These are phyloP conservation scores for Vanrija pseudolonga DNA, from an alignment of 1,284 basidiomycete genomes.

Conservation along the genomic window DNA sequence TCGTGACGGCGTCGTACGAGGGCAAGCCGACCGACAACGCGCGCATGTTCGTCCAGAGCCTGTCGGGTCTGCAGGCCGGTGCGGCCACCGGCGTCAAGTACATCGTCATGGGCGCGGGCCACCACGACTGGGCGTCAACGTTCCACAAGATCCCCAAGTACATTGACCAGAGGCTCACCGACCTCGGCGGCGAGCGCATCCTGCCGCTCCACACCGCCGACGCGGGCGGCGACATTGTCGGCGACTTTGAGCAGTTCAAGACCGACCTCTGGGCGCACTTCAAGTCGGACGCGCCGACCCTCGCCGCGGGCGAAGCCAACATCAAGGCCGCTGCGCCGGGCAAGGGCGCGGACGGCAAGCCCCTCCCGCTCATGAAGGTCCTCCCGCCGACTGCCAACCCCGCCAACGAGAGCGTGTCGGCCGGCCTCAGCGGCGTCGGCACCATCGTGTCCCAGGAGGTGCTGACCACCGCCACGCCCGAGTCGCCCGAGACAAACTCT, in stretches of 20 bases:
- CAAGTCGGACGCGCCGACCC: background rate
- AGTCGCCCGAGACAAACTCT: slow-evolving; percentile 26
- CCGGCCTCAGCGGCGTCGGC: slow-evolving; percentile 12
- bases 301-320: background rate
- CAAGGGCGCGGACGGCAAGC: slow-evolving; percentile 24
- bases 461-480: slow-evolving; percentile 10
- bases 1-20: slow-evolving; percentile 58
- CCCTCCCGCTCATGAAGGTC: background rate
- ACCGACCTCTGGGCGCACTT: slow-evolving; percentile 51
- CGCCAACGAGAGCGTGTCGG: slow-evolving; percentile 6
- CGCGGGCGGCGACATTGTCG: slow-evolving; percentile 52
- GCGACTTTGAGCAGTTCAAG: slow-evolving; percentile 55
- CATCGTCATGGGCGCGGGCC: slow-evolving; percentile 58
- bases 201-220: slow-evolving; percentile 19
- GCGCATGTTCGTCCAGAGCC: slow-evolving; percentile 14
- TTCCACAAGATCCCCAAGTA: slow-evolving; percentile 56
- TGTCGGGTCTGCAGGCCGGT: background rate
- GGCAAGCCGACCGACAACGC: slow-evolving; percentile 42
- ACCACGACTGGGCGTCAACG: slow-evolving; percentile 57
- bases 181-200: slow-evolving; percentile 52
- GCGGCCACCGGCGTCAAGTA: slow-evolving; percentile 46
- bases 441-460: slow-evolving; percentile 11
- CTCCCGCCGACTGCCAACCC: slow-evolving; percentile 11
- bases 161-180: slow-evolving; percentile 50
- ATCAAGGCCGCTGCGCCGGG: background rate